Evolutionary conservation across 345 rosid genomes (phyloP).

Genomic region (Brassica carinata): DNA sequence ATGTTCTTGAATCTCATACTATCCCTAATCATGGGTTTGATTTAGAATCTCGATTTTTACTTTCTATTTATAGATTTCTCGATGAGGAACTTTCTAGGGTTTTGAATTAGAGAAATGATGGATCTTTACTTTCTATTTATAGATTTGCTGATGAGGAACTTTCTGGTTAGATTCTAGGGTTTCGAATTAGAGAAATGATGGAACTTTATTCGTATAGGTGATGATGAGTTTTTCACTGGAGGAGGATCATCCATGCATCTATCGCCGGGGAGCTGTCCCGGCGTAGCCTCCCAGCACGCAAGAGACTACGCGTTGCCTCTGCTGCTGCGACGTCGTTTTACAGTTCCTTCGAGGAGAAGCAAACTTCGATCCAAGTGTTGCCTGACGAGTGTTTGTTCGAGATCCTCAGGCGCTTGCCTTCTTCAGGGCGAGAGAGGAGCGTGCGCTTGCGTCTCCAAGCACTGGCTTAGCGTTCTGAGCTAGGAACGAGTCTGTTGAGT

Average conservation of each 20-base stretch:
- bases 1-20: slow-evolving; percentile 18
- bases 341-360: slow-evolving; percentile 57
- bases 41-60: not conserved
- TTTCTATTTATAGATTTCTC: not conserved
- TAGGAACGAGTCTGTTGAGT: slow-evolving; percentile 50
- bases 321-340: slow-evolving; percentile 74
- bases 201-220: slow-evolving; percentile 46
- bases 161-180: slow-evolving; percentile 2
- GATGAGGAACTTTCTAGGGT: not conserved
- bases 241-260: slow-evolving; percentile 68
- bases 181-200: slow-evolving; percentile 8
- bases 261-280: slow-evolving; percentile 71
- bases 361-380: slow-evolving; percentile 68
- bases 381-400: slow-evolving; percentile 96
- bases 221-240: slow-evolving; percentile 67
- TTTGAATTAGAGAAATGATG: too few species aligned
- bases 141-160: not conserved
- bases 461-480: slow-evolving; percentile 81
- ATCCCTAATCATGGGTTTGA: too few species aligned
- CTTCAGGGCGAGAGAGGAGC: slow-evolving; percentile 79
- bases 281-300: slow-evolving; percentile 66
- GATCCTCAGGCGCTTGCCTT: slow-evolving; percentile 75
- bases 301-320: slow-evolving; percentile 65
- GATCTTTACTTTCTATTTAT: slow-evolving; percentile 2
- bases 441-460: slow-evolving; percentile 84